phyloP scores from a whole-genome alignment of 2,329 filamentous ascomycete genomes.

The Fusarium sp. region DNA sequence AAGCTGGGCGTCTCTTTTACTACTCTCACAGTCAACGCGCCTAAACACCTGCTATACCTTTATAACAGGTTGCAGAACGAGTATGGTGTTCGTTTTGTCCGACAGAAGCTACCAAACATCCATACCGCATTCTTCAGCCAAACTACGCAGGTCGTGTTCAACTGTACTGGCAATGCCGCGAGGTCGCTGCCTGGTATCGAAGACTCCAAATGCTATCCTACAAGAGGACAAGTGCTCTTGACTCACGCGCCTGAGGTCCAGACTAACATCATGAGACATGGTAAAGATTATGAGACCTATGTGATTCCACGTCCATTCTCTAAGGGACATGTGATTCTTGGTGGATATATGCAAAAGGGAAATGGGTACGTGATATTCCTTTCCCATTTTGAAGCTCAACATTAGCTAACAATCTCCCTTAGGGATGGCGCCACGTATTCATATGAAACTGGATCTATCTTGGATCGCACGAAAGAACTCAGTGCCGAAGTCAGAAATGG shows the following conservation, averaged over 20 bases:
- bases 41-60: conserved; percentile 56
- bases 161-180: conserved; percentile 56
- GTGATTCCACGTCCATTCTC: conserved; percentile 58
- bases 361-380: conserved; percentile 45
- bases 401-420: background rate
- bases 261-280: conserved; percentile 58
- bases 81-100: conserved; percentile 54
- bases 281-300: conserved; percentile 59
- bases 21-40: conserved; percentile 57
- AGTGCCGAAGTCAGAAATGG: conserved; percentile 50
- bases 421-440: conserved; percentile 56
- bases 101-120: conserved; percentile 50
- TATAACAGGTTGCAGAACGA: conserved; percentile 45
- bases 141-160: conserved; percentile 53
- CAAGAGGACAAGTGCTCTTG: conserved; percentile 58
- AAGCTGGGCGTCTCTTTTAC: conserved; percentile 56
- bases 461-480: conserved; percentile 54
- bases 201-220: conserved; percentile 59
- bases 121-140: conserved; percentile 48
- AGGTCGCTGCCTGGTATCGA: conserved; percentile 54
- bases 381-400: background rate
- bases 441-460: conserved; percentile 57
- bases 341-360: conserved; percentile 59
- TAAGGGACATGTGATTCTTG: conserved; percentile 54
- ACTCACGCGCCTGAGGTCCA: conserved; percentile 53